Evolutionary conservation across 345 rosid genomes (phyloP).

Genomic region (Psidium guajava): DNA sequence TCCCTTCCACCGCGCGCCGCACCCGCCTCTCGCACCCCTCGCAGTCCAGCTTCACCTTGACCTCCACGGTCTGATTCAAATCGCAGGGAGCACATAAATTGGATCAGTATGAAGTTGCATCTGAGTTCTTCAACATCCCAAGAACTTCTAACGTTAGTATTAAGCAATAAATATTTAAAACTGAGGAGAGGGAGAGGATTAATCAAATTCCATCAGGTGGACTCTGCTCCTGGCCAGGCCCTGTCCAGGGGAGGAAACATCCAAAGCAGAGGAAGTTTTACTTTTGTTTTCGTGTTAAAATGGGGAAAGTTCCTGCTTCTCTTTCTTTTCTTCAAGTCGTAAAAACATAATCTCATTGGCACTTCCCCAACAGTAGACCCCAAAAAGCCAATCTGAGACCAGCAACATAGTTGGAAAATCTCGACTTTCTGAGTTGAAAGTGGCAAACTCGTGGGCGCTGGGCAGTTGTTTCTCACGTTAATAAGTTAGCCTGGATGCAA

Average conservation of each 20-base stretch:
- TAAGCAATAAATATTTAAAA: not conserved
- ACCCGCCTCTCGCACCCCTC: slow-evolving; percentile 97
- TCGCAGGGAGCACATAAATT: not conserved
- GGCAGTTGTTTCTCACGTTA: not conserved
- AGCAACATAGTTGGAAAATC: not conserved
- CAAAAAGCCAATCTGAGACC: not conserved
- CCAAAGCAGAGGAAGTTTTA: not conserved
- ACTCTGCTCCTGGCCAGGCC: not conserved
- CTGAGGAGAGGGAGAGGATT: not conserved
- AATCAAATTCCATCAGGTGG: not conserved
- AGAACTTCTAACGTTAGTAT: not conserved
- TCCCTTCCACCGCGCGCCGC: slow-evolving; percentile 66
- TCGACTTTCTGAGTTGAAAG: not conserved
- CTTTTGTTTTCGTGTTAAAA: not conserved
- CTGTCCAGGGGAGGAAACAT: not conserved
- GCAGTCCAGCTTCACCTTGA: slow-evolving; percentile 82
- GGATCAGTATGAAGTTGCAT: not conserved
- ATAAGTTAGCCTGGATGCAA: not conserved
- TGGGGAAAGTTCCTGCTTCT: not conserved
- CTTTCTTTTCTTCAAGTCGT: not conserved
- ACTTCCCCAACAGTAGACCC: not conserved
- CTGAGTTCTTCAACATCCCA: not conserved
- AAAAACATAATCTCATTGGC: not conserved
- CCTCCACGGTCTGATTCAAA: slow-evolving; percentile 74
- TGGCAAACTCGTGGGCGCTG: not conserved